Base-by-base conservation (phyloP, 164 flowering plant species). In the Cinnamomum micranthum region DNA sequence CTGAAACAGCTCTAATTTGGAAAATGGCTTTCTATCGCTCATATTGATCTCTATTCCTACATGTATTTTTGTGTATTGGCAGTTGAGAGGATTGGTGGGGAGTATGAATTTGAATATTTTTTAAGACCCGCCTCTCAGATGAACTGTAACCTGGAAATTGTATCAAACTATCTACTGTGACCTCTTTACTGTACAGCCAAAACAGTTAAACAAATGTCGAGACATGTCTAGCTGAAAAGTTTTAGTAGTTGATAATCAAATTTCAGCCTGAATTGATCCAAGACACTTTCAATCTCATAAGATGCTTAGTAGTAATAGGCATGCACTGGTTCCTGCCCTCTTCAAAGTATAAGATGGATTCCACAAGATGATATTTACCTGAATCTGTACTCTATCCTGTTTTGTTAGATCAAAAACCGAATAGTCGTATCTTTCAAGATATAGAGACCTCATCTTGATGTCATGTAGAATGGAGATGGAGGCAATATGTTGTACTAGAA, bases 401-500 rank as follows among this genome's bases (percentile, higher is more conserved):
- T 73, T 83, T 67, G 91, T 89, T 55, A 92, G 85, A 82, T 92
- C 97, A 71, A 92, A 92, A 2, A 92, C 80, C 12, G 97, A 86
- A 76, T 91, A 92, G 67, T 84, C 74, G 78, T 92, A 91, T 63
- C 97, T 95, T 87, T 92, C 88, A 50, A 92, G 87, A 82, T 89
- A 92, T 76, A 92, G 84, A 73, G 95, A 88, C 75, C 81, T 87
- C 95, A 92, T 90, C 81, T 87, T 19, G 95, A 89, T 64, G 97
- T 90, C 83, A 92, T 86, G 67, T 92, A 92, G 79, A 89, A 89
- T 50, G 97, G 95, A 20, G 97, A 91, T 71, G 97, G 97, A 60
- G 95, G 93, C n/a, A n/a, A 83, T 90, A 92, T 71, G 95, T 92
- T 15, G 97, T 92, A 67, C 92, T 88, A 82, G 86, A 88, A 81